Conservation (phyloP, 345 rosid genomes). For the Lagerstroemia speciosa region DNA sequence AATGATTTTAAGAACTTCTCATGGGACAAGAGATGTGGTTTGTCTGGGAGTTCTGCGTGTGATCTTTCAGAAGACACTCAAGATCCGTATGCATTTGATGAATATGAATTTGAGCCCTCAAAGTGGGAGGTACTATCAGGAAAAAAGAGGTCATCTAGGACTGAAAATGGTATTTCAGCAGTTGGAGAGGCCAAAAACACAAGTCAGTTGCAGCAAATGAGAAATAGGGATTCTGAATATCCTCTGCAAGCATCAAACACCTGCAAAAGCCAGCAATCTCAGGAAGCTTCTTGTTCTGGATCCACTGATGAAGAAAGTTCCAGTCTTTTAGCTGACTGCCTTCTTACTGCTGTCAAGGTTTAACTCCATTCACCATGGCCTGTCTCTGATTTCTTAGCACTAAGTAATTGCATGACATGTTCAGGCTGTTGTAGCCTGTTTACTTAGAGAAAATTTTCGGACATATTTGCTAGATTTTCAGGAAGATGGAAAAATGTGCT, state of each 20-base stretch:
- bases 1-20: constrained; percentile 31
- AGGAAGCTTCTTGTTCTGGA: constrained; percentile 26
- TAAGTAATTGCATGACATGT: too few species aligned
- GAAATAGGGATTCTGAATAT: constrained; percentile 37
- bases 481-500: neutral
- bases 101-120: constrained; percentile 60
- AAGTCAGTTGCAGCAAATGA: constrained; percentile 23
- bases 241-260: constrained; percentile 28
- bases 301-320: constrained; percentile 42
- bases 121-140: constrained; percentile 62
- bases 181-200: constrained; percentile 30
- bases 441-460: neutral
- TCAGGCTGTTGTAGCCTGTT: neutral
- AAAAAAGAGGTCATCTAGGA: constrained; percentile 35
- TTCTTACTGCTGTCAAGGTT: constrained; percentile 91
- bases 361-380: neutral
- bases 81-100: constrained; percentile 88
- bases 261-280: constrained; percentile 21
- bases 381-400: neutral
- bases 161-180: constrained; percentile 22
- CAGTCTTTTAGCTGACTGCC: constrained; percentile 68
- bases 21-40: constrained; percentile 22
- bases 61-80: constrained; percentile 36
- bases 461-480: neutral
- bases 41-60: constrained; percentile 20